Conservation (phyloP, 1,284 basidiomycete species). For the Moesziomyces sp. region DNA sequence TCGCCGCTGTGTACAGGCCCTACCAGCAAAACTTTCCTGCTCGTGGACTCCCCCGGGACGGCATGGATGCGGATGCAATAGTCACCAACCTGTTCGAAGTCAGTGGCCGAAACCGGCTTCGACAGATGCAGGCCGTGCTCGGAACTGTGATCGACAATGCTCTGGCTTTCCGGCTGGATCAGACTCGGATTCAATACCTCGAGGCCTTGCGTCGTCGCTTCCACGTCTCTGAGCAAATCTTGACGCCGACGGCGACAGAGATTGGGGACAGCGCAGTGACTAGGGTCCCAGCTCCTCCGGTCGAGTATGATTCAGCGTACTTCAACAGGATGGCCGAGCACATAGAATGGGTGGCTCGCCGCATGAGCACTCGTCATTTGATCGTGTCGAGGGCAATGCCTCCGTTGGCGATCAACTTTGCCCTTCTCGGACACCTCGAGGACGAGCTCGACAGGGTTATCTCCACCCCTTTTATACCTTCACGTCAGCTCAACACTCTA, state of each 20-base stretch:
- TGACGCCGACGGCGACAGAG: conserved; percentile 6
- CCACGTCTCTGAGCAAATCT: not conserved
- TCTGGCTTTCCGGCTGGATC: conserved; percentile 6
- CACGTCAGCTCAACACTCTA: not conserved
- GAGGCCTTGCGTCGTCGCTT: conserved; percentile 8
- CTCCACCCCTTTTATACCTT: not conserved
- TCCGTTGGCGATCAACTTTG: not conserved
- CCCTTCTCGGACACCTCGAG: conserved; percentile 9
- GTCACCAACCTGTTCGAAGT: not conserved
- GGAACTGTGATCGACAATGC: not conserved
- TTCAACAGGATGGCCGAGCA: too few species aligned
- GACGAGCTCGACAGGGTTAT: conserved; percentile 8
- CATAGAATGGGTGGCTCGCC: too few species aligned
- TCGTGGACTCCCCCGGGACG: not conserved
- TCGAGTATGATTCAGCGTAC: too few species aligned
- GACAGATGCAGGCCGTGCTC: conserved; percentile 4
- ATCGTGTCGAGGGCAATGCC: too few species aligned
- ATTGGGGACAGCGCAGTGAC: not conserved
- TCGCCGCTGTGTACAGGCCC: not conserved
- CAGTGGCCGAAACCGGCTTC: conserved; percentile 3
- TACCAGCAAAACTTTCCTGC: conserved; percentile 1
- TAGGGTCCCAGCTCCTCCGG: not conserved
- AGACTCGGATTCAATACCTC: not conserved
- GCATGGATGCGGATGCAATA: not conserved
- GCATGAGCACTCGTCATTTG: too few species aligned